Percentiles rank a stretch among this genome's conserved stretches.
Evolutionary conservation across 768 basidiomycete genomes (phyloP).

Genomic region (Leucosporidium scottii): DNA sequence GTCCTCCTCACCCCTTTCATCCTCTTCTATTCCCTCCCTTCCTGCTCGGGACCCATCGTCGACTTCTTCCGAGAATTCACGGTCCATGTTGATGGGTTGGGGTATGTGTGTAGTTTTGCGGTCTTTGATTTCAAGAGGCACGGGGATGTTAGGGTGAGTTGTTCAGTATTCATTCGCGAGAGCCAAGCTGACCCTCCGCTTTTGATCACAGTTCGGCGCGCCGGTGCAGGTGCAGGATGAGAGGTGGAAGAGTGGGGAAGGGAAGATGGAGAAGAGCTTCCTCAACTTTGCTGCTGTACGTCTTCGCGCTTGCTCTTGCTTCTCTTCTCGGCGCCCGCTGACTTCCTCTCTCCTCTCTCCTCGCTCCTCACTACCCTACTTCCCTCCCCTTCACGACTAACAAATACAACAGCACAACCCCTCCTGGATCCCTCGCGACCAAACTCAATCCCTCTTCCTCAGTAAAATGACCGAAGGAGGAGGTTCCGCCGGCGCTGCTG

Average conservation of each 20-base stretch:
- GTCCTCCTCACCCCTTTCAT: slow-evolving; percentile 92
- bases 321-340: not conserved
- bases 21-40: slow-evolving; percentile 83
- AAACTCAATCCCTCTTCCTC: slow-evolving; percentile 81
- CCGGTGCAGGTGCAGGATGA: slow-evolving; percentile 47
- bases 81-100: slow-evolving; percentile 90
- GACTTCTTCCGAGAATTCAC: slow-evolving; percentile 99
- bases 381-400: not conserved
- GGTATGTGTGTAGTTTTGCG: slow-evolving; percentile 95
- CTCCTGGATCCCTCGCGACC: slow-evolving; percentile 88
- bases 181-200: not conserved
- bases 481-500: not conserved
- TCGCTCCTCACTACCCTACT: not conserved
- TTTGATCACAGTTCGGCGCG: slow-evolving; percentile 63
- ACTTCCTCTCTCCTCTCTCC: not conserved
- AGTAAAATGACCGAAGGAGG: slow-evolving; percentile 54
- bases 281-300: slow-evolving; percentile 71
- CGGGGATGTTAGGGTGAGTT: slow-evolving; percentile 73
- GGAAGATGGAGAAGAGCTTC: slow-evolving; percentile 99
- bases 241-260: slow-evolving; percentile 70
- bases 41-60: slow-evolving; percentile 79
- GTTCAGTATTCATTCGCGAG: too few species aligned
- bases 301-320: not conserved
- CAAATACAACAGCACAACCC: slow-evolving; percentile 44
- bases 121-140: slow-evolving; percentile 96